Conservation (phyloP, 768 basidiomycete genomes). For the Ramaria sp. region DNA sequence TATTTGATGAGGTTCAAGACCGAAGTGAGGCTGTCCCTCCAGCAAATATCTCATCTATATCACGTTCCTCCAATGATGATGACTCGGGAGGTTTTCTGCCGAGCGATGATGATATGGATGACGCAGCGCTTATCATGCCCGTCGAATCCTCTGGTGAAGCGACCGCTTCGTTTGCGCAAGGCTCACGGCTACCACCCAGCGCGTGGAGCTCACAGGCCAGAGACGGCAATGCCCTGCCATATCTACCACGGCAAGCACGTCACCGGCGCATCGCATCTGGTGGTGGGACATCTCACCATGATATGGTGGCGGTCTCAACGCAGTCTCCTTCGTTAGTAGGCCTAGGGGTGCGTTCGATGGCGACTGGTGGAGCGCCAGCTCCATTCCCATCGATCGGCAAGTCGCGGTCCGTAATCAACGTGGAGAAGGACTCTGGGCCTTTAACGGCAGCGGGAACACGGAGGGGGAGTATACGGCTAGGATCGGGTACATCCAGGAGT, state of each 20-base stretch:
- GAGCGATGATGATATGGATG: constrained; percentile 68
- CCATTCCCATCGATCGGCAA: constrained; percentile 25
- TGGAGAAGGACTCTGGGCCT: constrained; percentile 33
- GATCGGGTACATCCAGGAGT: constrained; percentile 22
- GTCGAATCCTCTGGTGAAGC: constrained; percentile 18
- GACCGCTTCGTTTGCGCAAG: background rate
- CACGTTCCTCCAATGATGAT: constrained; percentile 12
- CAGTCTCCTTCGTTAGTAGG: constrained; percentile 24
- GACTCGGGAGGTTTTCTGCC: constrained; percentile 2
- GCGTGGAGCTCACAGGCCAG: background rate
- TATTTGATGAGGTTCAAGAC: constrained; percentile 76
- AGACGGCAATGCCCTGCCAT: background rate
- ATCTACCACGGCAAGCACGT: background rate
- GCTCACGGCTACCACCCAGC: constrained; percentile 6
- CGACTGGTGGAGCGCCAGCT: constrained; percentile 17
- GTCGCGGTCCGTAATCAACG: constrained; percentile 50
- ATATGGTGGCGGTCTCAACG: constrained; percentile 9
- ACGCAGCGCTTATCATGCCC: constrained; percentile 65
- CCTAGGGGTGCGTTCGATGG: constrained; percentile 22
- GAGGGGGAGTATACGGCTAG: constrained; percentile 43
- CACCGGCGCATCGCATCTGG: background rate
- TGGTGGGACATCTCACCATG: background rate
- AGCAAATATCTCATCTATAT: constrained; percentile 16
- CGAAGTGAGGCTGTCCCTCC: constrained; percentile 45
- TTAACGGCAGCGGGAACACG: constrained; percentile 20